phyloP scores from a whole-genome alignment of 495 filamentous ascomycete genomes.

The Xylaria castorea region DNA sequence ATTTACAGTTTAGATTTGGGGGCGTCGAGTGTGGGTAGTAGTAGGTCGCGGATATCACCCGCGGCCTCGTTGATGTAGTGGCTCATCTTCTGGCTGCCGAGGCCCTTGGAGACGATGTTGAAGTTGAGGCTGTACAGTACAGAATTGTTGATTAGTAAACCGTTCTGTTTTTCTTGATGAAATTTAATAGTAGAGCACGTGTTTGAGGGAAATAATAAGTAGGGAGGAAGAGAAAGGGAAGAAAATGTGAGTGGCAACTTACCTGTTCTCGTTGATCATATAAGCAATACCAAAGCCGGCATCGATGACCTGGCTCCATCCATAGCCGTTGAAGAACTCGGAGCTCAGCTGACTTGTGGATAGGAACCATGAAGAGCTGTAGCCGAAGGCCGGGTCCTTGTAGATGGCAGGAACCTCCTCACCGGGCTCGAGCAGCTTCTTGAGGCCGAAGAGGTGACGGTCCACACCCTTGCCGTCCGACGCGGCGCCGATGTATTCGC shows the following conservation, averaged over 20 bases:
- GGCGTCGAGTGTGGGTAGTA: constrained; percentile 80
- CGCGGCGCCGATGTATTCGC: constrained; percentile 88
- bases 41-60: constrained; percentile 83
- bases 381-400: constrained; percentile 83
- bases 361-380: constrained; percentile 89
- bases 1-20: constrained; percentile 89
- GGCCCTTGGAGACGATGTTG: constrained; percentile 94
- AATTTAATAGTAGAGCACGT: not conserved
- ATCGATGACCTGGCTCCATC: constrained; percentile 98
- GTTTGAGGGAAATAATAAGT: not conserved
- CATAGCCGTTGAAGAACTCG: constrained; percentile 99
- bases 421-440: constrained; percentile 83
- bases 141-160: constrained; percentile 29
- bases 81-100: constrained; percentile 91
- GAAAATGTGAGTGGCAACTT: constrained; percentile 39
- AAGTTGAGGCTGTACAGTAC: constrained; percentile 77
- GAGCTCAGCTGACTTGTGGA: constrained; percentile 88
- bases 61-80: constrained; percentile 95
- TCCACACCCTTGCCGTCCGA: constrained; percentile 94
- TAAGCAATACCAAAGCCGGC: constrained; percentile 97
- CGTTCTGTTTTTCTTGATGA: not conserved
- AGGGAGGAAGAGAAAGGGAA: constrained; percentile 38
- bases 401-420: constrained; percentile 84
- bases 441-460: constrained; percentile 94
- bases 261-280: constrained; percentile 98